Evolutionary conservation across 83 land plant species (phyloP).

Genomic region (Thuja plicata): DNA sequence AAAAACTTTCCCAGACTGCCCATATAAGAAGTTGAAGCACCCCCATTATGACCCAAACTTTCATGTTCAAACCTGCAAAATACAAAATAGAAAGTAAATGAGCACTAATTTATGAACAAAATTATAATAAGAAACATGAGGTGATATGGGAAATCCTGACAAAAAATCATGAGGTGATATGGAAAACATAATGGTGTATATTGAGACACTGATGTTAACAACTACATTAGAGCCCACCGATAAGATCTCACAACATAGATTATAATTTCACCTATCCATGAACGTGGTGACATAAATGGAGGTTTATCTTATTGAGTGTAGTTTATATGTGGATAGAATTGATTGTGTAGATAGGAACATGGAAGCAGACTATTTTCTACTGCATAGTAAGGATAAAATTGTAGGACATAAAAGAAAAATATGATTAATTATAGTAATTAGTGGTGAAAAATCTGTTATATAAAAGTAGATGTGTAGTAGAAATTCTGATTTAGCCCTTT

Average conservation of each 20-base stretch:
- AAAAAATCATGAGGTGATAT: too few species aligned
- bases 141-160: too few species aligned
- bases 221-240: background rate
- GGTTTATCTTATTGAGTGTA: background rate
- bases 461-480: too few species aligned
- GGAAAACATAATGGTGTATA: too few species aligned
- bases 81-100: background rate
- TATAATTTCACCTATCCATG: background rate
- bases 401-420: background rate
- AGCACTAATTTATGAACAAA: background rate
- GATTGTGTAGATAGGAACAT: background rate
- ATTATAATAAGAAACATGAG: too few species aligned
- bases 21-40: constrained; percentile 68
- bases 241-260: background rate
- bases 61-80: constrained; percentile 83
- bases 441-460: background rate
- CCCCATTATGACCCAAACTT: constrained; percentile 75
- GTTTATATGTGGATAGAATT: background rate
- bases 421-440: background rate
- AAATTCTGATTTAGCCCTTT: background rate
- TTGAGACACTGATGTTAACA: background rate
- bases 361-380: background rate
- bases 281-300: background rate
- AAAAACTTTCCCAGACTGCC: constrained; percentile 73
- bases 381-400: too few species aligned